A percentile compares a stretch with the other conserved stretches of the same genome.
Evolutionary conservation across 78 protist species (phyloP).

Genomic region (Dictyostelium citrinum): DNA sequence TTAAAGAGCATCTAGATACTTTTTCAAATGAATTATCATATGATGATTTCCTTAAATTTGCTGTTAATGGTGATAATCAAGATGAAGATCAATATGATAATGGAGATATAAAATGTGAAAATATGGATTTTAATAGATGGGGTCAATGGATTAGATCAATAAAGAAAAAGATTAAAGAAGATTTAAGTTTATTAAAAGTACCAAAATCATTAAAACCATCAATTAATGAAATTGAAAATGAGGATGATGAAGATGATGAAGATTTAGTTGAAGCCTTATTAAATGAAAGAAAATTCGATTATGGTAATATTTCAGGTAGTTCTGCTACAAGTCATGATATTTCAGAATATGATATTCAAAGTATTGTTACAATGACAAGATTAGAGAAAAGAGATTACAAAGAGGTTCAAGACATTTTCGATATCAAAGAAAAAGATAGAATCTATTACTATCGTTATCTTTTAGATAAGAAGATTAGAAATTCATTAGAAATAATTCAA

Average conservation of each 20-base stretch:
- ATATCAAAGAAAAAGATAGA: background rate
- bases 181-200: background rate
- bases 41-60: background rate
- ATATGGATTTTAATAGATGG: background rate
- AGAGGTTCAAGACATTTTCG: background rate
- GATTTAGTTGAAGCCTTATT: background rate
- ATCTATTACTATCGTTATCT: conserved; percentile 1
- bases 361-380: background rate
- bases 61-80: background rate
- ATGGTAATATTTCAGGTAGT: background rate
- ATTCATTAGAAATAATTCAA: background rate
- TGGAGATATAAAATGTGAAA: background rate
- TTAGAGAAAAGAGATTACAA: conserved; percentile 5
- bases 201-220: background rate
- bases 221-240: background rate
- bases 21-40: background rate
- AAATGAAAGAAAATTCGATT: conserved; percentile 6
- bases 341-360: conserved; percentile 6
- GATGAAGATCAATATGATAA: background rate
- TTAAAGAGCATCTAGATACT: background rate
- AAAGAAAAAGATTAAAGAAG: background rate
- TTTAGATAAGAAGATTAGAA: background rate
- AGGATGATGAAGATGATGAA: conserved; percentile 48
- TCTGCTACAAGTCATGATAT: background rate
- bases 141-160: background rate